Evolutionary conservation across 495 filamentous ascomycete species (phyloP), one percentile per base, ranked within the genome.

Genomic region (Penicillium parvum): DNA sequence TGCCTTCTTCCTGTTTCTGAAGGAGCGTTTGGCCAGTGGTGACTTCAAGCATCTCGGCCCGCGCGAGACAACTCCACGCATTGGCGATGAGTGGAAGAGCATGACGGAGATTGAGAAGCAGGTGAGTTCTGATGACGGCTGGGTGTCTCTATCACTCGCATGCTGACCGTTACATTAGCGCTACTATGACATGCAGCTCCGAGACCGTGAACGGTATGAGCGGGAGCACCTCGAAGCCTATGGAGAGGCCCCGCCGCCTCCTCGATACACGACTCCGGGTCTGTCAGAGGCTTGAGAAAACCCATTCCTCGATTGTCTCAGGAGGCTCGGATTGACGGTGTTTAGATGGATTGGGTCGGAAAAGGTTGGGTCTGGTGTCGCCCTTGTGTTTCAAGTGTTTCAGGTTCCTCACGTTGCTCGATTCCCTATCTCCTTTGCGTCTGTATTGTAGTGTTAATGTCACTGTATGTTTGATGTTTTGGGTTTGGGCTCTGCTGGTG

Each of bases 31-130:
- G 7, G 52, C 47, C 3, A 63, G 61, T 36, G 72, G 72, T 11
- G 82, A 82, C 6, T 64, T 78, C 35, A 66, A 60, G 23, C 47
- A 60, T 20, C 55, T 69, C 16, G 0, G 25, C 0, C 0, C 63
- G 0, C 1, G 6, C 1, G 76, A 78, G 0, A 45, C 39, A 1
- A 3, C 48, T 9, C 53, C 50, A 30, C 47, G 51, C 18, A 49
- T 77, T 12, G 47, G 40, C n/a, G 29, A 61, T 8, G 78, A 84
- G 50, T 91, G 81, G 82, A 77, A 69, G 53, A 70, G 41, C 7
- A 20, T 70, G 48, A 75, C 63, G 32, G 69, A 59, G 35, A 41
- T 25, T 17, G 75, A 72, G 68, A 87, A 77, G 55, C 58, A 80
- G 61, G 83, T 84, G 62, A 46, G 66, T 34, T 20, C 7, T 20